These are phyloP conservation scores for Penicillium samsonianum DNA, from an alignment of 495 filamentous ascomycete genomes.

Conservation along the genomic window DNA sequence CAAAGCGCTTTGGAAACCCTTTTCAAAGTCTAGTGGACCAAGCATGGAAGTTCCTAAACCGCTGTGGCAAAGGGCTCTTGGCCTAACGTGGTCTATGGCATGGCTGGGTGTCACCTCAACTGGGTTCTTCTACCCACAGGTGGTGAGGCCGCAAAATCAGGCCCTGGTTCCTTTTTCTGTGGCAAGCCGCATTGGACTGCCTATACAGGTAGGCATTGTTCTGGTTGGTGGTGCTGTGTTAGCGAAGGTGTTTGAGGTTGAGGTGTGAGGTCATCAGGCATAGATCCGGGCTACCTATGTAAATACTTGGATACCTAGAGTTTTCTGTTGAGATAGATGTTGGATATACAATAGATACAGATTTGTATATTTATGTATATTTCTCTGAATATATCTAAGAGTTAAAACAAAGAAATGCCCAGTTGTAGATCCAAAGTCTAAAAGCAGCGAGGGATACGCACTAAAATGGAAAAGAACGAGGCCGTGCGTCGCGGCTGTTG, in stretches of 20 bases:
- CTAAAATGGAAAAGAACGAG: conserved; percentile 10
- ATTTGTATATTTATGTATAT: neutral
- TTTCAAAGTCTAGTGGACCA: neutral
- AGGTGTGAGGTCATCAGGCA: conserved; percentile 8
- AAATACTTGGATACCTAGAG: neutral
- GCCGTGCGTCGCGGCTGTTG: conserved; percentile 15
- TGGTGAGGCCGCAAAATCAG: conserved; percentile 22
- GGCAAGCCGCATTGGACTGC: conserved; percentile 10
- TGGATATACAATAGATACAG: neutral
- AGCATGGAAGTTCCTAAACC: neutral
- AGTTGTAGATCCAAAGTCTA: conserved; percentile 1
- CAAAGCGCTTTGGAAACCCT: conserved; percentile 18
- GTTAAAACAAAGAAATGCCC: conserved; percentile 5
- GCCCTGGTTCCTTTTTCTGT: conserved; percentile 24
- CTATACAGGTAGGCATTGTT: conserved; percentile 9
- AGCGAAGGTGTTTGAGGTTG: conserved; percentile 18
- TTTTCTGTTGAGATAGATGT: neutral
- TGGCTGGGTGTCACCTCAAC: conserved; percentile 26
- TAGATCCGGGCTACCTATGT: neutral
- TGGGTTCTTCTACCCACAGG: conserved; percentile 27
- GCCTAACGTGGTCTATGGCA: conserved; percentile 18
- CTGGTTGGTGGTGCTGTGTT: conserved; percentile 10
- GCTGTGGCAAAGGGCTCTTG: conserved; percentile 19
- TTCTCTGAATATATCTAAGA: neutral
- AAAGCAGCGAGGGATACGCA: conserved; percentile 12